Evolutionary conservation across 495 filamentous ascomycete genomes (phyloP).

Genomic region (Schizothecium vesticola): DNA sequence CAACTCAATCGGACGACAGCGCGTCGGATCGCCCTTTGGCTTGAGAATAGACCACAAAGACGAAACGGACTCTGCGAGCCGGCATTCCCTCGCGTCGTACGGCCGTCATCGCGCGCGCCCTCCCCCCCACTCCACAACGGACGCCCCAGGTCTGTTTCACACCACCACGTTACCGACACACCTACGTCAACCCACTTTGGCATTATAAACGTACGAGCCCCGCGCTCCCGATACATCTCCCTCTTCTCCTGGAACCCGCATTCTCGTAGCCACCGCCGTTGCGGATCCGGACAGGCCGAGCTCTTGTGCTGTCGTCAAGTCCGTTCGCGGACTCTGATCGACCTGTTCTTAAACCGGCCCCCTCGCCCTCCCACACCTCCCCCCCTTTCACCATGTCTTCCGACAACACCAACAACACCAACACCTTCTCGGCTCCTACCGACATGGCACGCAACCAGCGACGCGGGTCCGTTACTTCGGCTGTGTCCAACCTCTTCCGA

Average conservation of each 20-base stretch:
- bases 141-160: slow-evolving; percentile 21
- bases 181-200: slow-evolving; percentile 24
- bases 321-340: slow-evolving; percentile 2
- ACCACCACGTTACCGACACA: slow-evolving; percentile 15
- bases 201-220: slow-evolving; percentile 26
- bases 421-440: slow-evolving; percentile 22
- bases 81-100: not conserved
- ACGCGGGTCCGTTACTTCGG: slow-evolving; percentile 51
- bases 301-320: slow-evolving; percentile 7
- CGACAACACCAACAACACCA: slow-evolving; percentile 29
- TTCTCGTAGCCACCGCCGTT: slow-evolving; percentile 7
- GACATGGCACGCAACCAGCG: slow-evolving; percentile 39
- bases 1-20: not conserved
- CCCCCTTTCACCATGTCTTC: slow-evolving; percentile 34
- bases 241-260: not conserved
- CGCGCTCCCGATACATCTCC: not conserved
- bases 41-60: not conserved
- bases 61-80: not conserved
- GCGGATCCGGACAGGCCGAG: slow-evolving; percentile 2
- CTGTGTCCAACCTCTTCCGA: slow-evolving; percentile 52
- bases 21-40: not conserved
- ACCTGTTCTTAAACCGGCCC: not conserved
- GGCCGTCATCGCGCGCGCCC: not conserved
- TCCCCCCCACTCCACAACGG: not conserved
- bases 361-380: not conserved